Evolutionary conservation across 106 monocot genomes (phyloP).

Genomic region (Dendrobium huoshanense): DNA sequence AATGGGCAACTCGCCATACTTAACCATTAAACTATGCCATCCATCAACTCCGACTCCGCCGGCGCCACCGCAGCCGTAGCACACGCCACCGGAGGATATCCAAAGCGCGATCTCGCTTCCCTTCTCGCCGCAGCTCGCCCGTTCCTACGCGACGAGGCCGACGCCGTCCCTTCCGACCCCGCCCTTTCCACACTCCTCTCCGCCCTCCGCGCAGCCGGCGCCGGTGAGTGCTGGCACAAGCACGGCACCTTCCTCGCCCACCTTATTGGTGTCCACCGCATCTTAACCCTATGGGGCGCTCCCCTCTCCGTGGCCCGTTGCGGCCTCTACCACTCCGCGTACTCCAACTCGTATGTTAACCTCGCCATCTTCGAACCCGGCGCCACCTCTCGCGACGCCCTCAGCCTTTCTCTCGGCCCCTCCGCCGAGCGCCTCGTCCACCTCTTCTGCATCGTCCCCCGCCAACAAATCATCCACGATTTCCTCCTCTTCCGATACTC

Average conservation of each 20-base stretch:
- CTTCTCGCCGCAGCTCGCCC: slow-evolving; percentile 46
- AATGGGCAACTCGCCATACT: not conserved
- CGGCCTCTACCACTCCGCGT: slow-evolving; percentile 95
- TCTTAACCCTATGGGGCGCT: slow-evolving; percentile 66
- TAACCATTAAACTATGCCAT: slow-evolving; percentile 6
- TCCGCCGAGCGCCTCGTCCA: slow-evolving; percentile 72
- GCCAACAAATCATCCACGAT: slow-evolving; percentile 78
- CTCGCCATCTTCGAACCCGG: slow-evolving; percentile 89
- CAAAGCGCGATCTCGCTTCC: slow-evolving; percentile 16
- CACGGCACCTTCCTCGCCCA: slow-evolving; percentile 81
- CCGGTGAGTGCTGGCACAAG: slow-evolving; percentile 96
- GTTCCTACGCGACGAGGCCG: slow-evolving; percentile 75
- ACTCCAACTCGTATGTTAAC: slow-evolving; percentile 99
- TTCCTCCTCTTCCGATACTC: slow-evolving; percentile 68
- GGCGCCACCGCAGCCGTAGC: not conserved
- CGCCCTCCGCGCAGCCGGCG: slow-evolving; percentile 55
- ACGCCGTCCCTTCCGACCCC: slow-evolving; percentile 34
- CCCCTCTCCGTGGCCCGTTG: slow-evolving; percentile 55
- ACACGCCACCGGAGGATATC: no score
- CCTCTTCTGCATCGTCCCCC: slow-evolving; percentile 84
- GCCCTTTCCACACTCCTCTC: slow-evolving; percentile 45
- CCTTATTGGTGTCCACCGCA: slow-evolving; percentile 74
- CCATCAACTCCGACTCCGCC: slow-evolving; percentile 1
- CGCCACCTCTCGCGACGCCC: slow-evolving; percentile 40
- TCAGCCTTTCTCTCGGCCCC: slow-evolving; percentile 39